Evolutionary conservation across 179 eudicot species (phyloP), one percentile per base, ranked within the genome.

Genomic region (Dionaea muscipula): DNA sequence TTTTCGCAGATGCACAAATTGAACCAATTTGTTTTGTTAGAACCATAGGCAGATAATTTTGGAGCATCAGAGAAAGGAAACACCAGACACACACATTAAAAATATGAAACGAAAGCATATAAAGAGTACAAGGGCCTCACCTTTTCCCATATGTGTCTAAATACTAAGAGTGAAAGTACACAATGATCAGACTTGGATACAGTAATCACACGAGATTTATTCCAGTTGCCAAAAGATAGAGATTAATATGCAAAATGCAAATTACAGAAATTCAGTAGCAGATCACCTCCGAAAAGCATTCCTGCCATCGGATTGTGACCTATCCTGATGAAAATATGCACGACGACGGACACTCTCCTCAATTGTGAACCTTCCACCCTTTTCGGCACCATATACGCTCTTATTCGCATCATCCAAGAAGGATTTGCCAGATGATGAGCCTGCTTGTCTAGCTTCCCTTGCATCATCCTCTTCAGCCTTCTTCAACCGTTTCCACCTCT

Each of bases 341-440:
- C 98, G 81, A 12, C 95, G 91, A 2, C 98, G 84, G 23, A 91
- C 86, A 57, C 98, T 87, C 63, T 91, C 98, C 70, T 82, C 98
- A 33, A 91, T 79, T 8, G 94, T 82, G 27, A 86, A 70, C 71
- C 88, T 82, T 46, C 98, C 95, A 8, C 98, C 95, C 45, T 78
- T 81, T 60, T 81, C 95, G 49, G 95, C 82, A 17, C 98, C 98
- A 60, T 81, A 87, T 16, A 91, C 84, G 58, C 94, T 87, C 65
- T 62, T 78, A 14, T 82, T 79, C 53, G 80, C 82, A 67, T 71
- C 82, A 66, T 80, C 78, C 60, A 91, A 64, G 72, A 91, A 91
- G 35, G 84, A 82, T 56, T 49, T 72, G 15, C 88, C 82, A 18
- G 56, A 28, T 22, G 82, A 55, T 14, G 17, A 26, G 17, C 45